Conservation (phyloP, 768 basidiomycete genomes). For the Mycena maculata region DNA sequence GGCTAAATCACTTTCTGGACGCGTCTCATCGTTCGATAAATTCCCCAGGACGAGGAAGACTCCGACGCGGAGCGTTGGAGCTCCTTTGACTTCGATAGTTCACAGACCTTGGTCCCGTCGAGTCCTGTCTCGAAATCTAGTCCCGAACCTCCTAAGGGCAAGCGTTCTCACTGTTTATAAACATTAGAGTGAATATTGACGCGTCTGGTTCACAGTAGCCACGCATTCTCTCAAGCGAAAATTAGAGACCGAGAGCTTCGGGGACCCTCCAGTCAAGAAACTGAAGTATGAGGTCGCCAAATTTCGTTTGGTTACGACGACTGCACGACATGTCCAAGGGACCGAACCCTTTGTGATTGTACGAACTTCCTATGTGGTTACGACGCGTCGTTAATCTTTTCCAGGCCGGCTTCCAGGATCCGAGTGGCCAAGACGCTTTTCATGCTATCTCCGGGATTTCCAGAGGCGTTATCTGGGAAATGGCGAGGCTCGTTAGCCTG, state of each 20-base stretch:
- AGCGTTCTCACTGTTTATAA: too few relatives aligned
- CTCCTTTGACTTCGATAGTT: neutral
- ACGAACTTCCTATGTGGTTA: neutral
- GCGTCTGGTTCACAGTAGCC: neutral
- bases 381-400: neutral
- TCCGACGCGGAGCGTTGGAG: constrained; percentile 11
- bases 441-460: constrained; percentile 35
- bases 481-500: constrained; percentile 56
- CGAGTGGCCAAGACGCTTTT: constrained; percentile 1
- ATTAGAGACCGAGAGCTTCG: neutral
- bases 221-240: constrained; percentile 17
- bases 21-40: too few relatives aligned
- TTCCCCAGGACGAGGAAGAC: neutral
- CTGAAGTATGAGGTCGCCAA: neutral
- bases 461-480: constrained; percentile 64
- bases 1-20: too few relatives aligned
- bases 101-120: neutral
- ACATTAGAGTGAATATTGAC: neutral
- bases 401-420: constrained; percentile 21
- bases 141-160: too few relatives aligned
- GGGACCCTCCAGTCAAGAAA: neutral
- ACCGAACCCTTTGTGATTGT: constrained; percentile 18
- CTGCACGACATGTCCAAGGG: neutral
- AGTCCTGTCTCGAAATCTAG: neutral
- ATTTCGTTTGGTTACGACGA: neutral